A percentile compares a stretch with the other conserved stretches of the same genome.
These are phyloP conservation scores for Botrytis elliptica DNA, from an alignment of 2,329 filamentous ascomycete species.

Conservation along the genomic window DNA sequence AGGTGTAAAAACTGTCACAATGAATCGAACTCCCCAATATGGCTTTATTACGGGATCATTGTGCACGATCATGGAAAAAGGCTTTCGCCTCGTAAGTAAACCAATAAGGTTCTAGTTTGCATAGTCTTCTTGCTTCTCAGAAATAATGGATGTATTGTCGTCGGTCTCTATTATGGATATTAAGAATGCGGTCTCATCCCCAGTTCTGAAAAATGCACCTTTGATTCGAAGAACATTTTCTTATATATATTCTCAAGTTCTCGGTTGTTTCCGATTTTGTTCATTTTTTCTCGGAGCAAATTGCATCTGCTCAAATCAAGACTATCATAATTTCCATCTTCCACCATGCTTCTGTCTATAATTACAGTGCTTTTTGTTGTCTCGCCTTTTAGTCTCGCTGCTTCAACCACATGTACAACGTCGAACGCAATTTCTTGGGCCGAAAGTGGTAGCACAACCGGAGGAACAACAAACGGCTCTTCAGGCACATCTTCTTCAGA, in stretches of 20 bases:
- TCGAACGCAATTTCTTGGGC: background rate
- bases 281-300: background rate
- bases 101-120: background rate
- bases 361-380: background rate
- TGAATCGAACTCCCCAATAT: background rate
- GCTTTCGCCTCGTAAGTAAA: background rate
- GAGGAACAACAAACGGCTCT: background rate
- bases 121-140: background rate
- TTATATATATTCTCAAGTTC: background rate
- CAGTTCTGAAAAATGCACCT: background rate
- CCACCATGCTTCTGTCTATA: background rate
- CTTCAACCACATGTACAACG: background rate
- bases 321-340: background rate
- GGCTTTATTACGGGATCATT: too few species aligned
- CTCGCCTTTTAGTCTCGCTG: background rate
- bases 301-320: background rate
- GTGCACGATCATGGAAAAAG: background rate
- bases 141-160: background rate
- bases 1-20: background rate
- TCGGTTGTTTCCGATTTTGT: too few species aligned
- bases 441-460: background rate
- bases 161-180: background rate
- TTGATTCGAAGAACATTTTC: background rate
- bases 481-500: background rate
- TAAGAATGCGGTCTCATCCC: background rate